Base-by-base conservation (phyloP, 2,329 filamentous ascomycete genomes). In the Leptographium procerum region DNA sequence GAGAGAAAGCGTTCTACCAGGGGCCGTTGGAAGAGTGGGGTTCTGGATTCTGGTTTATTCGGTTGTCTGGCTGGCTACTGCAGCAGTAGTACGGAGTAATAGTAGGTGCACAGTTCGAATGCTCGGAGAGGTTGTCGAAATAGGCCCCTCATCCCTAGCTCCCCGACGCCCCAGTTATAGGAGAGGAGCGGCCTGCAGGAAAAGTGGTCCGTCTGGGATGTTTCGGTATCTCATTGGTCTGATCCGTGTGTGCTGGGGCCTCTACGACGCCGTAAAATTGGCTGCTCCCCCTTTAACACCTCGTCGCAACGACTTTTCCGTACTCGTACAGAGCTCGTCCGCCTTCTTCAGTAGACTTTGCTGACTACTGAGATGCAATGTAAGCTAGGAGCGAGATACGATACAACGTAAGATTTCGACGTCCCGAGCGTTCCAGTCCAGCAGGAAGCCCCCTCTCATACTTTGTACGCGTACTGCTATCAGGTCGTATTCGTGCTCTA, bases 261-360 rank as follows among this genome's bases (percentile, higher is more conserved):
- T 29, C 43, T 56, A 48, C 54, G 43, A 56, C 54, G 43, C 48
- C 43, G 54, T 56, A 26, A 56, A 56, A 56, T 56, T 56, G 54
- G 53, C 43, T 48, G 40, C 54, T 56, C 28, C 54, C 52, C 43
- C 43, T 43, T 33, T 47, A 16, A 6, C 16, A 24, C 13, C 10
- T n/a, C 51, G 29, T 16, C 22, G 50, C 47, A n/a, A 26, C 24
- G 47, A 24, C 31, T 16, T 8, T 29, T 50, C 47, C 47, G 47
- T 29, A 50, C 26, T 28, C 26, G 47, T 50, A 29, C 47, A 28
- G 26, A 29, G 47, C 16, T 29, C 24, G 26, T 19, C 24, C 24
- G 16, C 6, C 24, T 28, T 50, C 47, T 50, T 50, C 47, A 50
- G 47, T 50, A 26, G 47, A 3, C 47, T 28, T 29, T 19, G 47